Evolutionary conservation across 73 alveolate species (phyloP).

Genomic region (Halteria grandinella): DNA sequence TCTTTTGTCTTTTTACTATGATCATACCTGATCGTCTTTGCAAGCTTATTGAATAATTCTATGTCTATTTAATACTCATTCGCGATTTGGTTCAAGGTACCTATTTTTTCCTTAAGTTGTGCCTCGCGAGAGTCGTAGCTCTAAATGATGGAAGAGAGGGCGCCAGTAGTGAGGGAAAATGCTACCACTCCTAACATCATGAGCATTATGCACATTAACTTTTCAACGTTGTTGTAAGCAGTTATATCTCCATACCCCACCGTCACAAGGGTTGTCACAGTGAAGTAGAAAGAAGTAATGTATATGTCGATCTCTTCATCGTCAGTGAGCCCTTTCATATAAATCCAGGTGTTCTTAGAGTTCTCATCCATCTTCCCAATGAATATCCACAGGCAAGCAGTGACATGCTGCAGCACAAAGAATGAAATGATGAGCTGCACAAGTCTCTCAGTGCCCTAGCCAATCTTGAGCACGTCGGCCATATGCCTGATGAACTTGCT

Average conservation of each 20-base stretch:
- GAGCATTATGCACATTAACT: constrained; percentile 79
- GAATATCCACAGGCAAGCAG: constrained; percentile 78
- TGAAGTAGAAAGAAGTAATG: constrained; percentile 85
- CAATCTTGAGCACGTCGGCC: constrained; percentile 51
- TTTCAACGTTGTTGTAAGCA: constrained; percentile 68
- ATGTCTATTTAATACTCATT: constrained; percentile 13
- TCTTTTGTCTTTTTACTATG: background rate
- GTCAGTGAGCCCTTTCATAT: constrained; percentile 31
- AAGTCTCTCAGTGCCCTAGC: constrained; percentile 76
- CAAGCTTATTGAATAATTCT: constrained; percentile 14
- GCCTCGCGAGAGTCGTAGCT: constrained; percentile 27
- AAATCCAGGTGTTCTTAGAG: constrained; percentile 67
- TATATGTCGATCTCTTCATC: constrained; percentile 64
- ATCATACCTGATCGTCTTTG: background rate
- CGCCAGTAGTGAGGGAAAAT: constrained; percentile 93
- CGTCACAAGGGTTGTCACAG: constrained; percentile 90
- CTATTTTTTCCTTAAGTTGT: constrained; percentile 32
- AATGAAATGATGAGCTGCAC: constrained; percentile 67
- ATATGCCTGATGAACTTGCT: constrained; percentile 38
- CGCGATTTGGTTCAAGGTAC: background rate
- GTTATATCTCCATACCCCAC: constrained; percentile 97
- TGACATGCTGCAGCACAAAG: constrained; percentile 71
- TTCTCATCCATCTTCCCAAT: constrained; percentile 54
- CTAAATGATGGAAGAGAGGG: constrained; percentile 74
- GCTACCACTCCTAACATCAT: constrained; percentile 94